Conservation (phyloP, 2,329 filamentous ascomycete genomes). For the Alternaria atra region DNA sequence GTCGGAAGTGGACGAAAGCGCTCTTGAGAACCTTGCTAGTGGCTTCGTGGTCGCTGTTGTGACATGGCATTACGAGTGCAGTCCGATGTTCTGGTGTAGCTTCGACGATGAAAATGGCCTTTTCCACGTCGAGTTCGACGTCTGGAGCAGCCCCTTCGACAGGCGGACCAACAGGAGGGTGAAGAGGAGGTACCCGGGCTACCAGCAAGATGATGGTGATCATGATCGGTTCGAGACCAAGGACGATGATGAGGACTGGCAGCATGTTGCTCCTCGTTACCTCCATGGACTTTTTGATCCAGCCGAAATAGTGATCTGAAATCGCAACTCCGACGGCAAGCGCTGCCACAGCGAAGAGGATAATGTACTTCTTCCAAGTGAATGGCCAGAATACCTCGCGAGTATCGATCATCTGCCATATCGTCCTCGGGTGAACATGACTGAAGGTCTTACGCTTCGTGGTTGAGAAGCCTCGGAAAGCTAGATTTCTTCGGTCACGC, state of each 20-base stretch:
- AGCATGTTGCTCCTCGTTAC: slow-evolving; percentile 28
- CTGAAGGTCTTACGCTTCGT: not conserved
- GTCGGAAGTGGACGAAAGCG: slow-evolving; percentile 22
- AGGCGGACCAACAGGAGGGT: not conserved
- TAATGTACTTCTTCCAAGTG: slow-evolving; percentile 26
- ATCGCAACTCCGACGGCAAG: slow-evolving; percentile 20
- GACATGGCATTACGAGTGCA: slow-evolving; percentile 17
- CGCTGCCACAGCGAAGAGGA: slow-evolving; percentile 16
- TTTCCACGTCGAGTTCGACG: not conserved
- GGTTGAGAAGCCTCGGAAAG: not conserved
- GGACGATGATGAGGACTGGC: slow-evolving; percentile 25
- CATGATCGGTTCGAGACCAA: slow-evolving; percentile 23
- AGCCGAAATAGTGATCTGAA: slow-evolving; percentile 19
- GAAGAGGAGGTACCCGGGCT: slow-evolving; percentile 7
- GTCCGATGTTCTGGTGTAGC: slow-evolving; percentile 7
- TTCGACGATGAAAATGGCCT: not conserved
- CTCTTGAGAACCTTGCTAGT: slow-evolving; percentile 16
- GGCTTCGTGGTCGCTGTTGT: slow-evolving; percentile 18
- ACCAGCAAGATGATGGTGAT: slow-evolving; percentile 15
- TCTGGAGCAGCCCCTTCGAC: not conserved
- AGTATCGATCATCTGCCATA: slow-evolving; percentile 22
- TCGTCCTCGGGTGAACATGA: slow-evolving; percentile 17
- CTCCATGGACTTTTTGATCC: slow-evolving; percentile 24
- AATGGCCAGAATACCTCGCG: slow-evolving; percentile 24
- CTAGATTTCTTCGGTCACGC: not conserved